These are phyloP conservation scores for Solanum clarkiae DNA, from an alignment of 257 asterid species.

Conservation along the genomic window DNA sequence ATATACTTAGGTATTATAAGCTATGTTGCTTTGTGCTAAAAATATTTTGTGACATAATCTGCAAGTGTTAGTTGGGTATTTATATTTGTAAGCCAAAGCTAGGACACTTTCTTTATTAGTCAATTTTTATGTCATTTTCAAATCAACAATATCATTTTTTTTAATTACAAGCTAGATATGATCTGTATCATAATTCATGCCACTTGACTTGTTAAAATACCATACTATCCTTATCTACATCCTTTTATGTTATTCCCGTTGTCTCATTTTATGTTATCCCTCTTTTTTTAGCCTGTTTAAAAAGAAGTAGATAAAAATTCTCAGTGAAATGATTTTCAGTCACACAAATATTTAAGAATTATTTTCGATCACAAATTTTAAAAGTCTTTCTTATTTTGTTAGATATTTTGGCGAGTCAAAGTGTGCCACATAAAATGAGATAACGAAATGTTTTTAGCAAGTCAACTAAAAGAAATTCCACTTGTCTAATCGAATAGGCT, in stretches of 20 bases:
- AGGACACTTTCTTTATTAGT: slow-evolving; percentile 9
- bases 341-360: too few species aligned
- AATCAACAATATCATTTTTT: slow-evolving; percentile 17
- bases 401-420: too few species aligned
- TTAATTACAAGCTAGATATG: slow-evolving; percentile 11
- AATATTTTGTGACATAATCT: slow-evolving; percentile 41
- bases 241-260: not conserved
- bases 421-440: too few species aligned
- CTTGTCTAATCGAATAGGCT: not conserved
- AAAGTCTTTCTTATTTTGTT: too few species aligned
- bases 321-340: too few species aligned
- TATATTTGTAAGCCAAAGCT: slow-evolving; percentile 25
- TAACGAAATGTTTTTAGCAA: not conserved
- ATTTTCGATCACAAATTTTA: too few species aligned
- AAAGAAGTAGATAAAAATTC: too few species aligned
- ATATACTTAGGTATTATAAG: not conserved
- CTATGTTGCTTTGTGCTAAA: slow-evolving; percentile 4
- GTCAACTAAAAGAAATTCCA: too few species aligned
- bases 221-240: not conserved
- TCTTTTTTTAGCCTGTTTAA: too few species aligned
- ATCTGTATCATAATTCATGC: not conserved
- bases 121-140: slow-evolving; percentile 35
- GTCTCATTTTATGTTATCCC: too few species aligned
- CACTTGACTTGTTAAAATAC: slow-evolving; percentile 8
- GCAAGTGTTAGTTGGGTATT: slow-evolving; percentile 30